Base-by-base conservation (phyloP, 2,329 filamentous ascomycete genomes). In the Akanthomyces muscarius region DNA sequence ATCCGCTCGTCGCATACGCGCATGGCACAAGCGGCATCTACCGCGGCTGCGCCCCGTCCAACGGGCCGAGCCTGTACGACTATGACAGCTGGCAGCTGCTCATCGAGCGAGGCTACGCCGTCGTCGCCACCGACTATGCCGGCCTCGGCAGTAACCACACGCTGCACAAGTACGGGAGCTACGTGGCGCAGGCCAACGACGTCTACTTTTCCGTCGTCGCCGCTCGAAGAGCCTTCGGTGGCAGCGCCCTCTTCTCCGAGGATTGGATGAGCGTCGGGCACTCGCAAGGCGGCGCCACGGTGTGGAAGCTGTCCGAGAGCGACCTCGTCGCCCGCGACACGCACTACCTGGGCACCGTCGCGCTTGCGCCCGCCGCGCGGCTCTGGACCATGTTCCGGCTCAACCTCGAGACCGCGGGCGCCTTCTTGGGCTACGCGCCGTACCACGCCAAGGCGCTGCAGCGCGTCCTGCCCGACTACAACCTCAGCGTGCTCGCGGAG, bases 101-200 rank as follows among this genome's bases (percentile, higher is more conserved):
- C 0, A 38, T 67, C 13, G 25, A 52, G 14, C 47, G 53, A 10
- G 66, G 65, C 4, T 67, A 65, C 33, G 66, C 66, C 7, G 61
- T 68, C 21, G 62, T 70, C 18, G 68, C 66, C 11, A 67, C 68
- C 13, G 68, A 70, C 56, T 70, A 66, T 42, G 63, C 66, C 30
- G 68, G 68, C n/a, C 59, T 69, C 13, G 68, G 68, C 16, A 69
- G 65, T 62, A 67, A 69, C 55, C 48, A 60, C 44, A 68, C 66
- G 2, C 10, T 36, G 11, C 66, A 67, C 66, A 68, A 68, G 63
- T 69, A 66, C 36, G 52, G 50, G 14, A 21, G 48, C 56, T 48
- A 48, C 56, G 50, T 45, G 14, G 56, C 28, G 7, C 56, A 38
- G 21, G 56, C 56, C 16, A 65, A 63, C 7, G 51, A 53, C 30